Conservation (phyloP, 768 basidiomycete genomes). For the Suillus spraguei region DNA sequence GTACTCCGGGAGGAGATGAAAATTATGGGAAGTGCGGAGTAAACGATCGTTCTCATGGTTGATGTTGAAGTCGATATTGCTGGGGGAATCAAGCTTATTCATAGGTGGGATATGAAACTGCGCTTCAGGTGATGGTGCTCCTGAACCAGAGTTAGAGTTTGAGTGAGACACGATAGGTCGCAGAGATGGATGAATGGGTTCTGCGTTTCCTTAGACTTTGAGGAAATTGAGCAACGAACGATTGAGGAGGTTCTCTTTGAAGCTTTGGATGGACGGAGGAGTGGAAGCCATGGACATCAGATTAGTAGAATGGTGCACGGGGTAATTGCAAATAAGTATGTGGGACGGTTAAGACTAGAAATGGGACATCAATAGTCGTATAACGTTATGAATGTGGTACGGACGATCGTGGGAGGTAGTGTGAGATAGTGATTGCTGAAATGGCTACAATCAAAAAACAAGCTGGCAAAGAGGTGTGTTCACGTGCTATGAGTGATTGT, state of each 20-base stretch:
- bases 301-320: slow-evolving; percentile 33
- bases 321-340: slow-evolving; percentile 33
- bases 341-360: slow-evolving; percentile 27
- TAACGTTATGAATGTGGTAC: slow-evolving; percentile 28
- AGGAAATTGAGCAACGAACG: slow-evolving; percentile 81
- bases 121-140: slow-evolving; percentile 49
- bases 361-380: slow-evolving; percentile 47
- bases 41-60: slow-evolving; percentile 36
- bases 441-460: slow-evolving; percentile 44
- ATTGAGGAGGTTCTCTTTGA: slow-evolving; percentile 79
- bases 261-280: slow-evolving; percentile 35
- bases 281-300: slow-evolving; percentile 47
- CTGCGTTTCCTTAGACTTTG: slow-evolving; percentile 82
- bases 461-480: slow-evolving; percentile 27
- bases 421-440: slow-evolving; percentile 39
- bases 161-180: slow-evolving; percentile 49
- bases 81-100: slow-evolving; percentile 55
- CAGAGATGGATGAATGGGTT: slow-evolving; percentile 47
- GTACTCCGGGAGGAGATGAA: slow-evolving; percentile 36
- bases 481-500: slow-evolving; percentile 29
- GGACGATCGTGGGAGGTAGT: slow-evolving; percentile 34
- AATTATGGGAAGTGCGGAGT: slow-evolving; percentile 29
- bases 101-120: slow-evolving; percentile 53
- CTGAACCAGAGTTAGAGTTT: slow-evolving; percentile 55
- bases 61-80: slow-evolving; percentile 39